A percentile compares a stretch with the other conserved stretches of the same genome.
phyloP scores from a whole-genome alignment of 202 grass and related monocot genomes.

The Carex sylvatica region DNA sequence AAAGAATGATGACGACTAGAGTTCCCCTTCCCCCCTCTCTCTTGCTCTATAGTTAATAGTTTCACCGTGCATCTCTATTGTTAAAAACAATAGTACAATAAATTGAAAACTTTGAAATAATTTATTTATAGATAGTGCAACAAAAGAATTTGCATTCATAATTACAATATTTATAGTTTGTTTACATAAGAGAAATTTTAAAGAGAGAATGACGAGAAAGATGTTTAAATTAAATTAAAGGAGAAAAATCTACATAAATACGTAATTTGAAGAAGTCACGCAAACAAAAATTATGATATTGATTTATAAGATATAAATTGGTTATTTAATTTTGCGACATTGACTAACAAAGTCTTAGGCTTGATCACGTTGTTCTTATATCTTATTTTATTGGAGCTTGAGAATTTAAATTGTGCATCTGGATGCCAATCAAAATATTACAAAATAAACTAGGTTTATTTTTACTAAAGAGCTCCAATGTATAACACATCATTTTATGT shows the following conservation, averaged over 20 bases:
- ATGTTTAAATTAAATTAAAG: neutral
- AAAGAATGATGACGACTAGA: no score
- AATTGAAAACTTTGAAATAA: no score
- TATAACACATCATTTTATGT: neutral
- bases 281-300: neutral
- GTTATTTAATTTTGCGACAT: neutral
- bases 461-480: neutral
- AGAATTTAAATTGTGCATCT: neutral
- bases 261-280: neutral
- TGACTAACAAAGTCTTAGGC: neutral
- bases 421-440: neutral
- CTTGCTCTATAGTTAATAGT: no score
- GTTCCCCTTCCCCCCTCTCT: no score
- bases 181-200: no score
- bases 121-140: no score
- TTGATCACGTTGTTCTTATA: neutral
- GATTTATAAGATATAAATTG: neutral
- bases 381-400: neutral
- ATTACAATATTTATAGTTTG: no score
- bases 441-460: neutral
- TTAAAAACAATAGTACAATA: no score
- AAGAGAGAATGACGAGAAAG: neutral
- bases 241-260: neutral
- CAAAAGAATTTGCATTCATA: no score
- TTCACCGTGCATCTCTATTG: no score